These are phyloP conservation scores for Primulina eburnea DNA, from an alignment of 257 asterid species.

Conservation along the genomic window DNA sequence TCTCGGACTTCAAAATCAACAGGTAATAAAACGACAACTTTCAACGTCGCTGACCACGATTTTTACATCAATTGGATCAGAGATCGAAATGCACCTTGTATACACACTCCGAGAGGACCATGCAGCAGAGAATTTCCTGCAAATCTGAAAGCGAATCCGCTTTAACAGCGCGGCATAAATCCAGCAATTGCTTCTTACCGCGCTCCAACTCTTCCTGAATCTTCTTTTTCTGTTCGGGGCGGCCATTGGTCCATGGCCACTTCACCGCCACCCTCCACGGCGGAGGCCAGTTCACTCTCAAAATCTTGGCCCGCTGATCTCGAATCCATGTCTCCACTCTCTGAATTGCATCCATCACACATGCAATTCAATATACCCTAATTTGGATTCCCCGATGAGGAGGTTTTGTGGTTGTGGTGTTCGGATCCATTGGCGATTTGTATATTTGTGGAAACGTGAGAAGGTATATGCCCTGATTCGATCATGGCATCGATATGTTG, in stretches of 20 bases:
- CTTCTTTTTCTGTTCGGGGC: constrained; percentile 64
- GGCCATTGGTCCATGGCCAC: constrained; percentile 86
- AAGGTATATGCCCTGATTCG: constrained; percentile 26
- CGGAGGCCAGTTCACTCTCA: constrained; percentile 75
- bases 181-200: constrained; percentile 74
- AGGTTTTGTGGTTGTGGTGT: constrained; percentile 29
- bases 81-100: constrained; percentile 59
- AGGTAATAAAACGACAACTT: constrained; percentile 4
- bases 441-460: constrained; percentile 7
- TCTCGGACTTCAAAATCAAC: constrained; percentile 5
- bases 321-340: constrained; percentile 91
- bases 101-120: constrained; percentile 97
- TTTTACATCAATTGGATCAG: background rate
- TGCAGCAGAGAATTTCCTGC: constrained; percentile 94
- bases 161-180: constrained; percentile 73
- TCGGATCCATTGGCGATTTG: constrained; percentile 22
- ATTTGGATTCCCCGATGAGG: constrained; percentile 22
- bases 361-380: constrained; percentile 46
- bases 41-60: constrained; percentile 9
- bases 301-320: constrained; percentile 72
- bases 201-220: constrained; percentile 66
- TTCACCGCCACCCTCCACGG: constrained; percentile 72
- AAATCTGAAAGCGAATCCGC: constrained; percentile 82
- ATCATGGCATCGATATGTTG: background rate
- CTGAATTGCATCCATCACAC: constrained; percentile 67